Evolutionary conservation across 768 basidiomycete species (phyloP).

Genomic region (Leccinum truebloodii): DNA sequence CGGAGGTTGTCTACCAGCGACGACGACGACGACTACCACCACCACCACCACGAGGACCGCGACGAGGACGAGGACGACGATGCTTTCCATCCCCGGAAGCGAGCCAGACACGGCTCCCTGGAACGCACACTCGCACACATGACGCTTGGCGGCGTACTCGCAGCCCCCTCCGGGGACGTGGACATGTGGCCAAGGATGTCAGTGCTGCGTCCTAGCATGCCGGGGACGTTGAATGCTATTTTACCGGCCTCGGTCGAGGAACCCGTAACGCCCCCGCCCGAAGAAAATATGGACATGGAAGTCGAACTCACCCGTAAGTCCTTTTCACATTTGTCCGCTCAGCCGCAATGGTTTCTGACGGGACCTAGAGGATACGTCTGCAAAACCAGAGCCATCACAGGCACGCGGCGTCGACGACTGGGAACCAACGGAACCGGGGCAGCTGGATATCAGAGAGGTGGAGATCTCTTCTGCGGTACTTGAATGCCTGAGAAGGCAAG

Average conservation of each 20-base stretch:
- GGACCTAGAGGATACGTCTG: constrained; percentile 21
- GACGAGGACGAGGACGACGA: constrained; percentile 18
- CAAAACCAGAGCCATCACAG: constrained; percentile 28
- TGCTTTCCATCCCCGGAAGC: constrained; percentile 36
- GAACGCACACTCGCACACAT: constrained; percentile 62
- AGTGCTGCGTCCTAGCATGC: constrained; percentile 3
- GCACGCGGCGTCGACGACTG: not conserved
- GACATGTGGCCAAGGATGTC: constrained; percentile 19
- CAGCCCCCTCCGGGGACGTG: constrained; percentile 16
- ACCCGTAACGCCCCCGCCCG: constrained; percentile 38
- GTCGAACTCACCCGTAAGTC: constrained; percentile 64
- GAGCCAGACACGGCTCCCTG: constrained; percentile 48
- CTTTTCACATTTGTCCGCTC: constrained; percentile 2
- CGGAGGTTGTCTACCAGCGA: constrained; percentile 36
- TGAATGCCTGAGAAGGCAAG: constrained; percentile 42
- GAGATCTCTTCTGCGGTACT: constrained; percentile 48
- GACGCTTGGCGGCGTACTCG: constrained; percentile 25
- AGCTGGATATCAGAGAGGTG: constrained; percentile 28
- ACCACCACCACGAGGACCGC: not conserved
- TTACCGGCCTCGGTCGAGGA: constrained; percentile 46
- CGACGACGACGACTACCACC: constrained; percentile 5
- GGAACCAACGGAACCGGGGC: constrained; percentile 29
- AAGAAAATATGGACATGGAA: constrained; percentile 55
- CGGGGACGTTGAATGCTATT: constrained; percentile 17
- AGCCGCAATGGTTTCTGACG: constrained; percentile 1